Base-by-base conservation (phyloP, 768 basidiomycete genomes). In the Lentinula detonsa region DNA sequence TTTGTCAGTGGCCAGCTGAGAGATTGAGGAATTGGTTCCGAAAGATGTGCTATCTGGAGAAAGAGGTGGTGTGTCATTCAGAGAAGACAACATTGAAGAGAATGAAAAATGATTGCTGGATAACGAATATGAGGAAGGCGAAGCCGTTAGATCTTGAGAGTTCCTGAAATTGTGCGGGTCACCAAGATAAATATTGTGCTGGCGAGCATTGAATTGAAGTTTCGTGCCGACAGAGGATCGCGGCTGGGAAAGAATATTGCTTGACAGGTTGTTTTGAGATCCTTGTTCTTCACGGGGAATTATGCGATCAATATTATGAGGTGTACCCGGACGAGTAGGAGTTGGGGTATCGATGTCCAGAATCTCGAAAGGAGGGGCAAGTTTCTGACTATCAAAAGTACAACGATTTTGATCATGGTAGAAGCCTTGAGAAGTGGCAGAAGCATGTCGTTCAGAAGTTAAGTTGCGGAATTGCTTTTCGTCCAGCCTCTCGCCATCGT, bases 1-100 rank as follows among this genome's bases (percentile, higher is more conserved):
- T 28, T 28, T 4, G 28, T 28, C 28, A 28, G 28, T 28, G 79
- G 46, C 83, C 85, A 0, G 67, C 73, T 66, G 75, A 75, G 50
- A 78, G 15, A 54, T 28, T 35, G 52, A 61, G 39, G 53, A 23
- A 18, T 21, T 10, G 2, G 55, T 23, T 6, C 43, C 46, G 28
- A 35, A 23, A n/a, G 43, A 57, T 5, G 39, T 2, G 40, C 23
- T 40, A 50, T 62, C 61, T 37, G 61, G 61, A 49, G 61, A 57
- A 34, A 62, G 49, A 57, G 61, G 61, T 16, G 61, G 61, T 4
- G 61, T 62, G 37, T 62, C 60, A 42, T 40, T 46, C 15, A 34
- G 42, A 33, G 33, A 18, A 16, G 39, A 42, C 31, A n/a, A 42
- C 6, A 16, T 39, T 13, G 56, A 42, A 15, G 43, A n/a, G 16